Conservation (phyloP, 2,329 filamentous ascomycete species). For the Apiospora arundinis region DNA sequence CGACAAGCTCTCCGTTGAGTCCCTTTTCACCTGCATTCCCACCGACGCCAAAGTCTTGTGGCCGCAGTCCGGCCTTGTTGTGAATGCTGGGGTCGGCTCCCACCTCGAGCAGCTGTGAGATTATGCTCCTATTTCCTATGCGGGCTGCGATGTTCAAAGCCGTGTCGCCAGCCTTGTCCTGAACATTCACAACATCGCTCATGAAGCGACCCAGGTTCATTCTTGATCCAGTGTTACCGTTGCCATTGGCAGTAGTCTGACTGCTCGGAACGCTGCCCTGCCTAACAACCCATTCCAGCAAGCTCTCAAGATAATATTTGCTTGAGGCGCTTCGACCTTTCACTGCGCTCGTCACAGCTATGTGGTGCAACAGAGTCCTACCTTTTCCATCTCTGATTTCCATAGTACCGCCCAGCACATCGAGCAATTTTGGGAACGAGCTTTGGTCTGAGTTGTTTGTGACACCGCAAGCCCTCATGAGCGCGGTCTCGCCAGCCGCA, state of each 20-base stretch:
- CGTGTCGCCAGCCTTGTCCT: slow-evolving; percentile 93
- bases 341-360: slow-evolving; percentile 93
- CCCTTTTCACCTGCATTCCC: slow-evolving; percentile 60
- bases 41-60: slow-evolving; percentile 93
- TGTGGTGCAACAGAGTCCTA: slow-evolving; percentile 92
- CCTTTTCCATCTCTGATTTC: slow-evolving; percentile 90
- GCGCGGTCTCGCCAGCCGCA: slow-evolving; percentile 84
- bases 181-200: slow-evolving; percentile 94
- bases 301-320: slow-evolving; percentile 92
- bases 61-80: slow-evolving; percentile 86
- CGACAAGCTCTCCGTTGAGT: slow-evolving; percentile 46
- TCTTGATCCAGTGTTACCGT: slow-evolving; percentile 55
- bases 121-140: slow-evolving; percentile 92
- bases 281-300: slow-evolving; percentile 92
- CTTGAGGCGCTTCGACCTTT: slow-evolving; percentile 91
- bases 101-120: slow-evolving; percentile 94
- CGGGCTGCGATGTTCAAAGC: slow-evolving; percentile 92
- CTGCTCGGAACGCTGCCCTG: slow-evolving; percentile 72
- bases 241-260: slow-evolving; percentile 45
- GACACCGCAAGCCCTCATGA: slow-evolving; percentile 91
- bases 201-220: slow-evolving; percentile 94
- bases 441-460: slow-evolving; percentile 93
- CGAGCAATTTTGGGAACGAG: slow-evolving; percentile 88
- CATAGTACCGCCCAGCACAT: slow-evolving; percentile 87
- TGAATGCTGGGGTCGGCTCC: slow-evolving; percentile 91